Evolutionary conservation across 352 stramenopile species (phyloP), one percentile per base, ranked within the genome.

Genomic region (Phytopythium chamaehyphon): DNA sequence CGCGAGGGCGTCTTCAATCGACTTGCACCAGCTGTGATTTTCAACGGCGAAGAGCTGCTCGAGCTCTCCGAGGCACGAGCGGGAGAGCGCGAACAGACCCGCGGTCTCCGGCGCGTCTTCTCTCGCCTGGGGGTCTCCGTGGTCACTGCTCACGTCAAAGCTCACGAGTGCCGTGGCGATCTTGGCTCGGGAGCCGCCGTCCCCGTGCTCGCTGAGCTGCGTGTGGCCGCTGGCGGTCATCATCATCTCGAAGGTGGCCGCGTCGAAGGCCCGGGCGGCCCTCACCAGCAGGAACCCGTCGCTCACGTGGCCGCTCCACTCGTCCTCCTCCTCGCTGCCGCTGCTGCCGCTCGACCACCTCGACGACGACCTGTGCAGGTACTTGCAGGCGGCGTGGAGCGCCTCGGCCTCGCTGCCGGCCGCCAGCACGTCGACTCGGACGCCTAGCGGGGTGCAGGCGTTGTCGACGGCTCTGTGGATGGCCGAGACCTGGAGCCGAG

Each of bases 241-340:
- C 61, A 68, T 68, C 57, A 68, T 68, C 21, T 47, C 45, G 28
- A 68, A 51, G 16, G 61, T 65, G n/a, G 61, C 44, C 15, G 56
- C 56, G 24, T 68, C 56, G 18, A 68, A 68, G 44, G 51, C 47
- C 14, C 46, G 61, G 18, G 47, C 23, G 28, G 40, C 43, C n/a
- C 51, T 14, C 19, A 61, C 14, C 9, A 58, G 26, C 37, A 68
- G 35, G n/a, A 68, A 61, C 1, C 56, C 56, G 28, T 51, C 51
- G 24, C 56, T 64, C 11, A 8, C 16, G 16, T 6, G n/a, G 40
- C 23, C 33, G 19, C 36, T 43, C 6, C 15, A 22, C 19, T 9
- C 22, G 42, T 33, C 21, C 9, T 33, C 28, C 28, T 33, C 28
- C 28, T 33, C 28, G 33, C 26, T 23, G 23, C 44, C 15, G 26